A percentile compares a stretch with the other conserved stretches of the same genome.
Conservation (phyloP, 345 rosid species). For the Leavenworthia alabamica region DNA sequence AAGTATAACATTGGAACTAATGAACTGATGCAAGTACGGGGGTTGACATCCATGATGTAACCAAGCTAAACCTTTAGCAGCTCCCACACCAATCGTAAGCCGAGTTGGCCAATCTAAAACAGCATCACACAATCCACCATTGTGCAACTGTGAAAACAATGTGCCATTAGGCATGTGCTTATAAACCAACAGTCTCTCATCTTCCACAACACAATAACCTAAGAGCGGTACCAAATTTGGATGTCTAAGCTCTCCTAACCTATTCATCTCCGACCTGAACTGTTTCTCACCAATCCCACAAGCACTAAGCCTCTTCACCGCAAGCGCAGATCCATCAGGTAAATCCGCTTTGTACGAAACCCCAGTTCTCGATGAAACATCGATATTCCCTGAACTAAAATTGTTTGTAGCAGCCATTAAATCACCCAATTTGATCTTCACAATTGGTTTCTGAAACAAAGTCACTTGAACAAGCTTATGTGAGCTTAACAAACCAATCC, state of each 20-base stretch:
- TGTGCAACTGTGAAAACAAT: conserved; percentile 42
- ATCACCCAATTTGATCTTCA: conserved; percentile 51
- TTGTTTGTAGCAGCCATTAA: conserved; percentile 42
- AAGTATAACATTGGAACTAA: conserved; percentile 52
- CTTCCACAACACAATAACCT: conserved; percentile 53
- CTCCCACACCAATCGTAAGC: conserved; percentile 49
- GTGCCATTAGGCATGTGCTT: conserved; percentile 55
- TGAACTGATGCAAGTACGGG: conserved; percentile 43
- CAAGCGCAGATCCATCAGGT: conserved; percentile 55
- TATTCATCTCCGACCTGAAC: conserved; percentile 56
- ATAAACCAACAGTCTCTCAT: conserved; percentile 51
- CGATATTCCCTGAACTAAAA: conserved; percentile 38
- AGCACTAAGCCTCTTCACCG: conserved; percentile 45
- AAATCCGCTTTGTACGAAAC: conserved; percentile 47
- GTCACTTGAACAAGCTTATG: conserved; percentile 64
- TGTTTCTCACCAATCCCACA: conserved; percentile 51
- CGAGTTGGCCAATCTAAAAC: conserved; percentile 49
- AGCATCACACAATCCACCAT: conserved; percentile 24
- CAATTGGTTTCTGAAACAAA: conserved; percentile 57
- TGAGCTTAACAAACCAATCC: conserved; percentile 48
- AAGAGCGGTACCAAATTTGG: conserved; percentile 64
- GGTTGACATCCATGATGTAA: conserved; percentile 64
- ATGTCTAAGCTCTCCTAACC: conserved; percentile 57
- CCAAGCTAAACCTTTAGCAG: conserved; percentile 65
- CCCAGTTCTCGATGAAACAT: conserved; percentile 47